A percentile compares a stretch with the other conserved stretches of the same genome.
These are phyloP conservation scores for Phoenix roebelenii DNA, from an alignment of 176 grass and related monocot species.

Conservation along the genomic window DNA sequence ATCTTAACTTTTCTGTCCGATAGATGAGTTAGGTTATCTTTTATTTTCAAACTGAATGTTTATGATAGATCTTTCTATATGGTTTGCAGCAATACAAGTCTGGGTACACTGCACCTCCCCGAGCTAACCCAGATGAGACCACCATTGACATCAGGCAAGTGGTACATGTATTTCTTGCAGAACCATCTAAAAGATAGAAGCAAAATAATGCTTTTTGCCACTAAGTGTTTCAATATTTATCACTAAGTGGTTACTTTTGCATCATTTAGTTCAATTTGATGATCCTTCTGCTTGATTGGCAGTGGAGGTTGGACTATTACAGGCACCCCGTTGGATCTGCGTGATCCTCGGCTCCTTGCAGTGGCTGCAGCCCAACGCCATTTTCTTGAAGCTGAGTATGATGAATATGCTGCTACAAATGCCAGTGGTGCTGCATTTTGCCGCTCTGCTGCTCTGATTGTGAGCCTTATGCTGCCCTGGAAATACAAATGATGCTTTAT, in stretches of 20 bases:
- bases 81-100: slow-evolving; percentile 67
- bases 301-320: slow-evolving; percentile 65
- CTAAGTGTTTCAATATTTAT: too few relatives aligned
- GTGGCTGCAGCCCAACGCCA: slow-evolving; percentile 65
- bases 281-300: slow-evolving; percentile 16
- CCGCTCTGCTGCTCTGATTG: slow-evolving; percentile 83
- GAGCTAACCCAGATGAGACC: slow-evolving; percentile 57
- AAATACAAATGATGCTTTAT: background rate
- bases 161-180: slow-evolving; percentile 5
- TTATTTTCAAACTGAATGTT: background rate
- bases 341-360: slow-evolving; percentile 73
- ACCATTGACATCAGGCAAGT: slow-evolving; percentile 72
- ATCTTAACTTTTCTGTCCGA: too few relatives aligned
- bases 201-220: too few relatives aligned
- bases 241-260: background rate
- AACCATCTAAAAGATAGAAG: too few relatives aligned
- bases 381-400: slow-evolving; percentile 87
- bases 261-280: background rate
- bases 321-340: slow-evolving; percentile 58
- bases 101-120: slow-evolving; percentile 67
- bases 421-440: slow-evolving; percentile 73
- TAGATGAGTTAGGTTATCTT: background rate
- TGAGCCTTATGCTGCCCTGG: slow-evolving; percentile 23
- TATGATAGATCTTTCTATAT: background rate
- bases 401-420: slow-evolving; percentile 67